These are phyloP conservation scores for Cercospora sesami DNA, from an alignment of 2,329 filamentous ascomycete species.

Conservation along the genomic window DNA sequence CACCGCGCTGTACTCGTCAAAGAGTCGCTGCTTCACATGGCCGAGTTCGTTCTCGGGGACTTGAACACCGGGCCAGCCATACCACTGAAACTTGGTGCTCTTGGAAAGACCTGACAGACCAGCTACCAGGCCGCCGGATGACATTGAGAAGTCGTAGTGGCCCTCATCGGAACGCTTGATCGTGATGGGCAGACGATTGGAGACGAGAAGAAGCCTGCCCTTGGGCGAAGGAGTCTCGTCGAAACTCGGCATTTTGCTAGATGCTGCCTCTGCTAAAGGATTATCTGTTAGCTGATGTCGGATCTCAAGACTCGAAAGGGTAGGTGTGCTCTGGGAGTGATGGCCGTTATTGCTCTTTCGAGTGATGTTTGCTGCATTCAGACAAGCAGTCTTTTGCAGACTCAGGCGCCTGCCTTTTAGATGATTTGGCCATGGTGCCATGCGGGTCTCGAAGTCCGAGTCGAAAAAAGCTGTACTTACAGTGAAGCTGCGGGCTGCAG, in stretches of 20 bases:
- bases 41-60: constrained; percentile 80
- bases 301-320: not conserved
- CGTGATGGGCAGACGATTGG: constrained; percentile 92
- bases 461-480: not conserved
- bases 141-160: constrained; percentile 92
- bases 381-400: constrained; percentile 4
- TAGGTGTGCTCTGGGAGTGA: not conserved
- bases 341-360: constrained; percentile 4
- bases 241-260: constrained; percentile 36
- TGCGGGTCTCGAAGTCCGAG: not conserved
- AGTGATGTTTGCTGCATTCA: not conserved
- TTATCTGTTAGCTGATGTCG: constrained; percentile 12
- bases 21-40: constrained; percentile 72
- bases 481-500: not conserved
- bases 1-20: constrained; percentile 83
- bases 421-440: not conserved
- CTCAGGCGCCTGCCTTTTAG: not conserved
- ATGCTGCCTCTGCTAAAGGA: constrained; percentile 1
- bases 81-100: constrained; percentile 95
- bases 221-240: constrained; percentile 39
- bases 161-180: constrained; percentile 93
- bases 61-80: constrained; percentile 94
- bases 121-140: constrained; percentile 91
- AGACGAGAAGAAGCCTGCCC: constrained; percentile 74
- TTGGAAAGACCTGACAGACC: constrained; percentile 89